Evolutionary conservation across 345 rosid genomes (phyloP).

Genomic region (Linum trigynum): DNA sequence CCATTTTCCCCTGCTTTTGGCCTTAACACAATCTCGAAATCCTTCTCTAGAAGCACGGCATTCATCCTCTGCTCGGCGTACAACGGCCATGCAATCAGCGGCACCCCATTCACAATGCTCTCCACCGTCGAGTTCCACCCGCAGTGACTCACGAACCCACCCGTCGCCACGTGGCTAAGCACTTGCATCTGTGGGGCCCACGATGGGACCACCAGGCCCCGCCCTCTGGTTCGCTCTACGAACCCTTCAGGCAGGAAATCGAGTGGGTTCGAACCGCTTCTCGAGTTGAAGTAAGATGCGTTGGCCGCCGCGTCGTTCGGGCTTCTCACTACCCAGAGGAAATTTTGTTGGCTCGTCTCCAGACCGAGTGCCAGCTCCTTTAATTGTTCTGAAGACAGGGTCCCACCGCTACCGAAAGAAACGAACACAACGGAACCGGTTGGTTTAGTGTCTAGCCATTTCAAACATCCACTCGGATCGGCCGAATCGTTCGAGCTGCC

Average conservation of each 20-base stretch:
- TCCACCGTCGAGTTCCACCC: constrained; percentile 3
- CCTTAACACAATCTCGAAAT: not conserved
- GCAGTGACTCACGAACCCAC: not conserved
- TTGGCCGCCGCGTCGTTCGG: not conserved
- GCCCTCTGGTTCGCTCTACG: not conserved
- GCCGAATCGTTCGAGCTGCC: not conserved
- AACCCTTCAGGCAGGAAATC: not conserved
- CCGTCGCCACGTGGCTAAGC: not conserved
- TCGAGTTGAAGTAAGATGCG: not conserved
- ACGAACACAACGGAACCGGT: not conserved
- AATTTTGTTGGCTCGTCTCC: not conserved
- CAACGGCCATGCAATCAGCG: not conserved
- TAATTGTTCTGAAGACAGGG: not conserved
- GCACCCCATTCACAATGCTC: not conserved
- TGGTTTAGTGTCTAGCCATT: not conserved
- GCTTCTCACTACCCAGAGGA: not conserved
- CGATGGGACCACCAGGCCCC: not conserved
- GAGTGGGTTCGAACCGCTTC: not conserved
- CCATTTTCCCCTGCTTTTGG: not conserved
- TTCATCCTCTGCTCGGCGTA: constrained; percentile 2
- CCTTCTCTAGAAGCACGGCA: not conserved
- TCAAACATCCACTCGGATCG: not conserved
- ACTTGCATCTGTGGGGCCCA: constrained; percentile 1
- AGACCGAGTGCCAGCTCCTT: not conserved
- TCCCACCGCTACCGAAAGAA: not conserved